Evolutionary conservation across 805 yeast genomes (phyloP).

Genomic region (Millerozyma acaciae): DNA sequence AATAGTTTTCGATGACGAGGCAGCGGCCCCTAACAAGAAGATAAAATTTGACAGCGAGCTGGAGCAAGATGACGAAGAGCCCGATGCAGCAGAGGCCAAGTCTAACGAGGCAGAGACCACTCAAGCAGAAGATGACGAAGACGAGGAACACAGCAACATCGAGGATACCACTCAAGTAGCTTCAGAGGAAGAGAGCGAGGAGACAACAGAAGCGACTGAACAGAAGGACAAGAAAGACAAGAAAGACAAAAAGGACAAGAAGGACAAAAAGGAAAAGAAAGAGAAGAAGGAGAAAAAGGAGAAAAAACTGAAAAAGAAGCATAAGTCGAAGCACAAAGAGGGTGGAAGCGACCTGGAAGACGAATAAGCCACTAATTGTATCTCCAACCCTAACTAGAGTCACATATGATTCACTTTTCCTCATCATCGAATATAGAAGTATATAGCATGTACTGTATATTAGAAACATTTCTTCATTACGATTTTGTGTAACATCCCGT

Average conservation of each 20-base stretch:
- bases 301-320: constrained; percentile 11
- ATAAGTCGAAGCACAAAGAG: constrained; percentile 17
- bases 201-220: constrained; percentile 9
- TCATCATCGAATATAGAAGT: neutral
- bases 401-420: neutral
- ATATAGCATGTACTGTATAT: neutral
- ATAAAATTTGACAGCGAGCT: constrained; percentile 21
- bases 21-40: constrained; percentile 17
- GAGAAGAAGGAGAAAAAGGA: constrained; percentile 22
- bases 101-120: constrained; percentile 12
- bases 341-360: constrained; percentile 9
- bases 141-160: constrained; percentile 10
- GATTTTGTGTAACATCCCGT: constrained; percentile 1
- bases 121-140: constrained; percentile 13
- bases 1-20: constrained; percentile 22
- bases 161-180: constrained; percentile 12
- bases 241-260: constrained; percentile 17
- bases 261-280: constrained; percentile 21
- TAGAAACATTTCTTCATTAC: neutral
- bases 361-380: no score
- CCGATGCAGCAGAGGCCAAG: constrained; percentile 16
- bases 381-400: no score
- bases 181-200: constrained; percentile 13
- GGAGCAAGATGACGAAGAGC: constrained; percentile 11
- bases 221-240: constrained; percentile 8